Percentiles rank a stretch among this genome's conserved stretches.
phyloP scores from a whole-genome alignment of 2,329 filamentous ascomycete genomes.

The Sporothrix pseudoabietina region DNA sequence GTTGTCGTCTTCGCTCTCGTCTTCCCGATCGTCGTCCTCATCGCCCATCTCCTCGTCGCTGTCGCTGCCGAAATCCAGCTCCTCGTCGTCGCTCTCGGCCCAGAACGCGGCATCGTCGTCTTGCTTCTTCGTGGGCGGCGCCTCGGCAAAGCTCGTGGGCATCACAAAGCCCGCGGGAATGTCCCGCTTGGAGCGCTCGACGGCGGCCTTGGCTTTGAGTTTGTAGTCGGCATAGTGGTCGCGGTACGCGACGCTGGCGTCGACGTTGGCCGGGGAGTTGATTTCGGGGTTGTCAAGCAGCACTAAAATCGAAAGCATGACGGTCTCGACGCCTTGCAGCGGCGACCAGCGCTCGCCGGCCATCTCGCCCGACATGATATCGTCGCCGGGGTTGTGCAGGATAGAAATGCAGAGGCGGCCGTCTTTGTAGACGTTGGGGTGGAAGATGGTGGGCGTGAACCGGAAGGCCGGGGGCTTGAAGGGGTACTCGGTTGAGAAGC shows the following conservation, averaged over 20 bases:
- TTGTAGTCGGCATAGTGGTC: slow-evolving; percentile 72
- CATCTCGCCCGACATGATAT: slow-evolving; percentile 85
- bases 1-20: slow-evolving; percentile 52
- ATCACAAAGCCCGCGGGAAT: slow-evolving; percentile 79
- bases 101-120: slow-evolving; percentile 81
- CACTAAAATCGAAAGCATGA: slow-evolving; percentile 87
- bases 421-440: slow-evolving; percentile 92
- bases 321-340: slow-evolving; percentile 89
- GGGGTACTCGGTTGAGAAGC: slow-evolving; percentile 85
- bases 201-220: slow-evolving; percentile 51
- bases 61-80: slow-evolving; percentile 77
- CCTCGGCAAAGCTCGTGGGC: slow-evolving; percentile 71
- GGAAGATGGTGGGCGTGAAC: slow-evolving; percentile 76
- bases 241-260: slow-evolving; percentile 83
- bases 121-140: slow-evolving; percentile 61
- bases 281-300: slow-evolving; percentile 94
- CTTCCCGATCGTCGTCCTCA: slow-evolving; percentile 60
- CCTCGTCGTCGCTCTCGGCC: slow-evolving; percentile 74
- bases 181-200: slow-evolving; percentile 73
- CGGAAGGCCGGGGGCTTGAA: slow-evolving; percentile 86
- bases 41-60: slow-evolving; percentile 63
- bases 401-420: slow-evolving; percentile 96
- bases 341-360: slow-evolving; percentile 94
- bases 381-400: slow-evolving; percentile 87
- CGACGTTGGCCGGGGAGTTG: slow-evolving; percentile 90